Base-by-base conservation (phyloP, 805 yeast species). In the Nakazawaea siamensis region DNA sequence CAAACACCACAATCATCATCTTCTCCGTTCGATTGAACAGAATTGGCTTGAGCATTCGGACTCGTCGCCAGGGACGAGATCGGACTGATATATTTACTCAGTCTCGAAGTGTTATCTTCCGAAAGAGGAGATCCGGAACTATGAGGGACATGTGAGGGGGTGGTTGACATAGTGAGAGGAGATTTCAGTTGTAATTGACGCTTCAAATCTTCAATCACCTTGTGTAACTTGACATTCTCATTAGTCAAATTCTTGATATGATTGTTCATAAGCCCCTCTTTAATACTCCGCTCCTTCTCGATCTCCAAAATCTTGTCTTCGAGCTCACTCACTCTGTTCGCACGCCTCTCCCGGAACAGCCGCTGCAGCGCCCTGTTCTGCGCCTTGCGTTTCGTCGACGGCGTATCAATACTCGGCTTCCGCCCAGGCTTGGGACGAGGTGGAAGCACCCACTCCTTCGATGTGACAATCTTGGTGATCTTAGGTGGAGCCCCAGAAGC, bases 301-400 rank as follows among this genome's bases (percentile, higher is more conserved):
- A 78, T 68, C 48, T 72, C 82, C 51, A 69, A 60, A 38, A 80
- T 65, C 55, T 74, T 76, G 34, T 68, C 72, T 52, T 85, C 95
- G 36, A 88, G 63, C 51, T 82, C 94, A 39, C 75, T 76, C 6
- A 86, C 84, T 34, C 87, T 61, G 21, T 82, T 81, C 14, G 95
- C 94, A 47, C 94, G 63, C 44, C 95, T 67, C 54, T 86, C 94
- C 44, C 96, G 62, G 60, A 85, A 84, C 2, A 97, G 94, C 39
- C 95, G 53, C 62, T 88, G 94, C 16, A 96, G 95, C n/a, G 92
- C 94, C 39, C 96, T 63, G 52, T 87, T 87, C 55, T 83, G 96
- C 3, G 94, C 94, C 56, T 85, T 85, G 35, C 95, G 62, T 54
- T 84, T 83, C 16, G 80, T 75, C 1, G 88, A 87, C 0, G 95